Evolutionary conservation across 495 filamentous ascomycete genomes (phyloP).

Genomic region (Apodospora peruviana): DNA sequence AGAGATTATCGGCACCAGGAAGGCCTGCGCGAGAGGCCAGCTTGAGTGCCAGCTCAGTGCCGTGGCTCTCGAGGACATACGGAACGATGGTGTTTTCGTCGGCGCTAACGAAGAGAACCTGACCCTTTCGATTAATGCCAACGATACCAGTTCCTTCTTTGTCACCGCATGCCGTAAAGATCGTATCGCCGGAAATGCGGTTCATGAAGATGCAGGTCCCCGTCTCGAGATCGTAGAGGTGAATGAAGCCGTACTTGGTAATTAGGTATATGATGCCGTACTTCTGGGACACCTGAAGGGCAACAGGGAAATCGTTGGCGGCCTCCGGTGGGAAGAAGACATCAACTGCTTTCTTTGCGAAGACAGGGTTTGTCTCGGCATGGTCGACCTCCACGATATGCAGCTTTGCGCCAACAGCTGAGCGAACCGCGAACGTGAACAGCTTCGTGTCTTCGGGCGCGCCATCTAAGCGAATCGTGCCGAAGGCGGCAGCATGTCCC

Average conservation of each 20-base stretch:
- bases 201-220: conserved; percentile 99
- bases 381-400: conserved; percentile 98
- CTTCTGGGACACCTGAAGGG: conserved; percentile 92
- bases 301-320: conserved; percentile 94
- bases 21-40: conserved; percentile 90
- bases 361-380: conserved; percentile 75
- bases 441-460: conserved; percentile 87
- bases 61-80: conserved; percentile 92
- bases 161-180: conserved; percentile 88
- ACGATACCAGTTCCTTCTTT: conserved; percentile 79
- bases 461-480: conserved; percentile 79
- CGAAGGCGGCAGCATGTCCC: conserved; percentile 94
- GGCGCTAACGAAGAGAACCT: conserved; percentile 87
- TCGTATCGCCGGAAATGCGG: conserved; percentile 97
- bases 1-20: conserved; percentile 91
- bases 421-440: conserved; percentile 93
- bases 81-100: conserved; percentile 87
- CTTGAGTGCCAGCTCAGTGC: conserved; percentile 85
- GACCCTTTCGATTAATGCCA: conserved; percentile 95
- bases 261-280: conserved; percentile 96
- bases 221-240: conserved; percentile 95
- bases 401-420: conserved; percentile 82
- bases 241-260: conserved; percentile 98
- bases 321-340: conserved; percentile 97
- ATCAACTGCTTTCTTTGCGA: conserved; percentile 92